These are phyloP conservation scores for Lippia alba DNA, from an alignment of 305 asterid species.

Conservation along the genomic window DNA sequence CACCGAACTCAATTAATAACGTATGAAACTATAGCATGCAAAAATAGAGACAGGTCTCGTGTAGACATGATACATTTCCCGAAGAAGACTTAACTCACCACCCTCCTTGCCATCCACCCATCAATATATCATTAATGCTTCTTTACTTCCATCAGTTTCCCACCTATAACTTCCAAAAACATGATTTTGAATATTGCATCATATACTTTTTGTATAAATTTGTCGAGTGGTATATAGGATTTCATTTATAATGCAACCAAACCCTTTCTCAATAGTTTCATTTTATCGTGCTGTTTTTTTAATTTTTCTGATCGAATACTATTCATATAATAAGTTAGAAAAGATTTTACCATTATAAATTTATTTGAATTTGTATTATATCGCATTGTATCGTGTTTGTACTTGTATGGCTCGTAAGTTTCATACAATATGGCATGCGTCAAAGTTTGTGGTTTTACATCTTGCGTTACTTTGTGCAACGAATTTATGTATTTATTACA, in stretches of 20 bases:
- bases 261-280: no score
- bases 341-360: no score
- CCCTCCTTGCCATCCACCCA: conserved; percentile 41
- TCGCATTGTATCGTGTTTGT: no score
- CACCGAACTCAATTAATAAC: conserved; percentile 42
- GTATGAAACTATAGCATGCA: conserved; percentile 2
- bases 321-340: no score
- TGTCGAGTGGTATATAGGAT: conserved; percentile 30
- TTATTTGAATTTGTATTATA: no score
- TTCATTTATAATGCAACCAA: no score
- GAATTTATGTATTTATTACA: neutral
- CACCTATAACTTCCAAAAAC: conserved; percentile 37
- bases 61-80: conserved; percentile 21
- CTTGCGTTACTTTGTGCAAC: neutral
- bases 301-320: no score
- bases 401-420: no score
- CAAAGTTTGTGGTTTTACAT: neutral
- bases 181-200: conserved; percentile 26
- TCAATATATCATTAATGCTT: conserved; percentile 31
- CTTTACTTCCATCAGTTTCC: conserved; percentile 28
- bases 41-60: conserved; percentile 19
- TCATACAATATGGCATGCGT: no score
- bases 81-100: conserved; percentile 13
- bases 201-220: conserved; percentile 32
- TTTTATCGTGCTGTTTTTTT: no score